Percentiles rank a stretch among this genome's conserved stretches.
phyloP scores from a whole-genome alignment of 1,284 basidiomycete genomes.

The Lignosus rhinocerotis region DNA sequence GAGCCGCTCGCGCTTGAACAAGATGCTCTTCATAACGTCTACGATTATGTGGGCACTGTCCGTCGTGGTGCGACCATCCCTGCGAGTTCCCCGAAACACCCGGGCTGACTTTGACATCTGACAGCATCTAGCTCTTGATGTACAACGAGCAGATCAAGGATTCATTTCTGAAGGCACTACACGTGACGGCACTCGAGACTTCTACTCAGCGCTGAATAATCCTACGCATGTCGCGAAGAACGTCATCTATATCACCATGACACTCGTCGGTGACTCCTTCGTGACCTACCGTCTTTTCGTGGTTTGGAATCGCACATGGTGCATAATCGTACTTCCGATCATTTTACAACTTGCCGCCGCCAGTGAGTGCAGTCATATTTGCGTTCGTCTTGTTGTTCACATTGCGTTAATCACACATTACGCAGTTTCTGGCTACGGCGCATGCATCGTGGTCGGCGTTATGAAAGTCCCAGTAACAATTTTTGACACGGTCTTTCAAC shows the following conservation, averaged over 20 bases:
- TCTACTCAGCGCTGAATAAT: background rate
- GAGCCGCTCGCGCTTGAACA: slow-evolving; percentile 14
- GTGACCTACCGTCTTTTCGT: slow-evolving; percentile 15
- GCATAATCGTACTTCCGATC: slow-evolving; percentile 7
- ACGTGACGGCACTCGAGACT: background rate
- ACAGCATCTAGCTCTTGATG: slow-evolving; percentile 20
- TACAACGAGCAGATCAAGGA: background rate
- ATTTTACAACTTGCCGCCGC: slow-evolving; percentile 8
- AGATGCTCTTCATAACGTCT: slow-evolving; percentile 21
- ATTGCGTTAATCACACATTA: background rate
- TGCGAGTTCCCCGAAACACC: background rate
- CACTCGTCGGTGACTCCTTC: slow-evolving; percentile 15
- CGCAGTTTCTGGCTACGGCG: slow-evolving; percentile 17
- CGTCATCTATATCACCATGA: slow-evolving; percentile 14
- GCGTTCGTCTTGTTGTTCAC: background rate
- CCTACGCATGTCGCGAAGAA: slow-evolving; percentile 10
- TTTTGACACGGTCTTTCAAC: slow-evolving; percentile 3
- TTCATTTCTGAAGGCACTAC: background rate
- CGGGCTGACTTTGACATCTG: background rate
- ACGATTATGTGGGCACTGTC: slow-evolving; percentile 20
- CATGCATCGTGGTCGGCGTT: slow-evolving; percentile 5
- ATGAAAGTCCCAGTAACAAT: slow-evolving; percentile 1
- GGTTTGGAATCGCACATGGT: slow-evolving; percentile 13
- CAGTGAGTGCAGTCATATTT: slow-evolving; percentile 1
- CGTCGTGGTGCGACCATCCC: slow-evolving; percentile 8